Base-by-base conservation (phyloP, 768 basidiomycete species). In the Tubosaeta brunneosetosa region DNA sequence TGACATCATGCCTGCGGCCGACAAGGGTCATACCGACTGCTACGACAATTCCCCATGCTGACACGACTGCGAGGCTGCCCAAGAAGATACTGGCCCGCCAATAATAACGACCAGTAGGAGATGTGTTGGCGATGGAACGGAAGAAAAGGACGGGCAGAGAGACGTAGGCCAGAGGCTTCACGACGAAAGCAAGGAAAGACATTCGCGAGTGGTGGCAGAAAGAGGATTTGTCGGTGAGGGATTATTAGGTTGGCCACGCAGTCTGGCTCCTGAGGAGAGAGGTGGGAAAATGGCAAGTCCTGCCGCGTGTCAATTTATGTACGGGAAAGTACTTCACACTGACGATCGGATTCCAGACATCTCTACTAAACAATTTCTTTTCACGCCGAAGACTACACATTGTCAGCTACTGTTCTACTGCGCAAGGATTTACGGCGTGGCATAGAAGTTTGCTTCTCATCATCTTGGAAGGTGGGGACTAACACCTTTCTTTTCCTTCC, bases 1-100 rank as follows among this genome's bases (percentile, higher is more conserved):
- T 92, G 55, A 87, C 86, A 61, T 94, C 87, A 67, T 82, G 84
- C 31, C 85, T 73, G 47, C 80, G 80, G 43, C 92, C 91, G 16
- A 80, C 65, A 41, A 88, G 63, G 17, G 80, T 73, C 77, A 92
- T 76, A 12, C 78, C 80, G 7, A 88, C 73, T 2, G 86, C 84
- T 44, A 85, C 73, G 51, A 88, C 65, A 44, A 86, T 76, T 45
- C 88, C 88, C 73, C 84, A 85, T 56, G 84, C 79, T 4, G 88
- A 88, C 54, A 84, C 81, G 22, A 84, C 73, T 27, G 81, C 80
- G 50, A 95, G 70, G 2, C 87, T 81, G 14, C 84, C 82, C 41
- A 89, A 68, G 67, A 91, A 97, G 40, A 88, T 57, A n/a, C 78
- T 77, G 40, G 85, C 65, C 54, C 87, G 83, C 60, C 86, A 78